These are phyloP conservation scores for Diaporthe destruens DNA, from an alignment of 2,329 filamentous ascomycete species.

Conservation along the genomic window DNA sequence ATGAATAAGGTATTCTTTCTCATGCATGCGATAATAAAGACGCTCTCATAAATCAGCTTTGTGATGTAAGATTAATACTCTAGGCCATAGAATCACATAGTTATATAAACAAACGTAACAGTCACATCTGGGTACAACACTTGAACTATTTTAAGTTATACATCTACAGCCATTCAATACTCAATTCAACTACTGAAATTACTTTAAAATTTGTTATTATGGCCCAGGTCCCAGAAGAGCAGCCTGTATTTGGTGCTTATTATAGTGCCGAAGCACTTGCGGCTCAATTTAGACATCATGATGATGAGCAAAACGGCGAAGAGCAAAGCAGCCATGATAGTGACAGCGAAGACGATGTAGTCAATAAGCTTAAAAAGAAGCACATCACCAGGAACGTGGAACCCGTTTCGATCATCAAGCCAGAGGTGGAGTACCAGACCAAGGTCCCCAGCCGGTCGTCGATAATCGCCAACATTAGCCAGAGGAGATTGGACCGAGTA, in stretches of 20 bases:
- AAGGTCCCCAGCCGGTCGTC: constrained; percentile 13
- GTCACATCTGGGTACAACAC: background rate
- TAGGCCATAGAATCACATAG: no score
- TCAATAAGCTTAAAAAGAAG: background rate
- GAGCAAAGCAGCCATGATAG: background rate
- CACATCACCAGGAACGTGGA: constrained; percentile 3
- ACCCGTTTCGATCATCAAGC: constrained; percentile 11
- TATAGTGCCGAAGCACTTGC: constrained; percentile 12
- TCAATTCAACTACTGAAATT: background rate
- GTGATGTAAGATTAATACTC: no score
- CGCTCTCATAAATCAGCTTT: background rate
- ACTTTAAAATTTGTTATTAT: accelerated
- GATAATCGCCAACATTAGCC: constrained; percentile 28
- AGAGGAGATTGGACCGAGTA: constrained; percentile 9
- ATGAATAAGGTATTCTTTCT: background rate
- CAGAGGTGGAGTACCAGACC: constrained; percentile 22
- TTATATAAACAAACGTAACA: no score
- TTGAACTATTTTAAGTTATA: background rate
- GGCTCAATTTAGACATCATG: background rate
- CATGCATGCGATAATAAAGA: background rate
- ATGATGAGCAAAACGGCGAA: constrained; percentile 7
- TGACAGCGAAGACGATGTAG: background rate
- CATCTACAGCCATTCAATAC: background rate
- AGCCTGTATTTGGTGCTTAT: constrained; percentile 6
- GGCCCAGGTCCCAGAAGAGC: background rate